These are phyloP conservation scores for Capronia americana DNA, from an alignment of 2,329 filamentous ascomycete genomes.

Conservation along the genomic window DNA sequence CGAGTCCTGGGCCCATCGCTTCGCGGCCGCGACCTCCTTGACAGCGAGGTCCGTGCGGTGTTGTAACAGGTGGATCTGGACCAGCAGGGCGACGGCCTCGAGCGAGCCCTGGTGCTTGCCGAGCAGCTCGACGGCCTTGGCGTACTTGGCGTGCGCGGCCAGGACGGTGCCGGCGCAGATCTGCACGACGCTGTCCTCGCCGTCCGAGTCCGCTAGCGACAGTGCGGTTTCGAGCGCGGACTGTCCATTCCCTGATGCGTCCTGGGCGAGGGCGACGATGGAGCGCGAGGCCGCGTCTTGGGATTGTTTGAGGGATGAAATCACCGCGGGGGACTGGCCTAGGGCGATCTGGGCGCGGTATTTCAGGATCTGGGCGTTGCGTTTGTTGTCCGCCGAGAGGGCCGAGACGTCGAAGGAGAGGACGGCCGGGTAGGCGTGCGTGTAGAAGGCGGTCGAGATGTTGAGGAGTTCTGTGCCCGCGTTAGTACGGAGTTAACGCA, in stretches of 20 bases:
- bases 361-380: slow-evolving; percentile 77
- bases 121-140: slow-evolving; percentile 81
- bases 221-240: slow-evolving; percentile 69
- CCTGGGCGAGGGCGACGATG: slow-evolving; percentile 76
- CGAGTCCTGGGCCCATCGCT: slow-evolving; percentile 94
- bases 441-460: slow-evolving; percentile 71
- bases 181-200: slow-evolving; percentile 81
- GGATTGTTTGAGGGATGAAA: slow-evolving; percentile 69
- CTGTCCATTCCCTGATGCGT: slow-evolving; percentile 62
- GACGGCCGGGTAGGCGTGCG: slow-evolving; percentile 85
- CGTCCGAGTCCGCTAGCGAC: slow-evolving; percentile 69
- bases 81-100: slow-evolving; percentile 80
- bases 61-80: slow-evolving; percentile 90
- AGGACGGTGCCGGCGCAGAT: slow-evolving; percentile 81
- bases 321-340: slow-evolving; percentile 75
- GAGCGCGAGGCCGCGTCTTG: slow-evolving; percentile 75
- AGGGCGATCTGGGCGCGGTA: slow-evolving; percentile 84
- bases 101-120: slow-evolving; percentile 82
- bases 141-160: slow-evolving; percentile 78
- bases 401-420: slow-evolving; percentile 82
- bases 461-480: slow-evolving; percentile 65
- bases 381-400: slow-evolving; percentile 78
- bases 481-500: slow-evolving; percentile 34
- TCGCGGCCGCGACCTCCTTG: slow-evolving; percentile 85
- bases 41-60: slow-evolving; percentile 89